Conservation (phyloP, 1,139 yeast genomes). For the Protomyces pachydermus region DNA sequence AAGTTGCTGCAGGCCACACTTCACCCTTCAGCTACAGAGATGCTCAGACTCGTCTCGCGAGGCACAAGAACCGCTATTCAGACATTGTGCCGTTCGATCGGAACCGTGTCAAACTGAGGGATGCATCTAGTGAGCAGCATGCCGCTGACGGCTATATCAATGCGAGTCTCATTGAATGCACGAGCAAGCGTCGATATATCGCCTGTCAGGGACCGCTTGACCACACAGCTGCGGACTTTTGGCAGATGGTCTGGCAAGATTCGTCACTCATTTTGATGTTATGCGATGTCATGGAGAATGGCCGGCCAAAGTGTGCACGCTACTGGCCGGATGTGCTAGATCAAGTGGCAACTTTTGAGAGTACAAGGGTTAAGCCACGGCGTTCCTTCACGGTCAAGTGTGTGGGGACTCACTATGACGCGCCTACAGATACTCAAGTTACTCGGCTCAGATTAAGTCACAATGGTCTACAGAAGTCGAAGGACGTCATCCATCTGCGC, state of each 20-base stretch:
- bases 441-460: background rate
- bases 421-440: background rate
- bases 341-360: background rate
- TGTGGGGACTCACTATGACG: background rate
- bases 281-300: constrained; percentile 65
- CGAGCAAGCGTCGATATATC: constrained; percentile 34
- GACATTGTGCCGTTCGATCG: constrained; percentile 59
- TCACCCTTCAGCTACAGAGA: constrained; percentile 15
- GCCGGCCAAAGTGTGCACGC: constrained; percentile 58
- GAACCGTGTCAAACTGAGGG: constrained; percentile 49
- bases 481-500: constrained; percentile 36
- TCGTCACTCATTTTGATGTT: constrained; percentile 73
- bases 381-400: background rate
- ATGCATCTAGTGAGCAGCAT: constrained; percentile 26
- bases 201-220: constrained; percentile 56
- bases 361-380: background rate
- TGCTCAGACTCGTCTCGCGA: background rate
- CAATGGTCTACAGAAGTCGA: constrained; percentile 4
- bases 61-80: constrained; percentile 48
- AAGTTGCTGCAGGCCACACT: constrained; percentile 9
- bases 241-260: constrained; percentile 71
- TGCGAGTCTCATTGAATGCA: constrained; percentile 44
- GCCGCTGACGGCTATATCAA: constrained; percentile 44
- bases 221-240: constrained; percentile 62
- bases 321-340: constrained; percentile 60